phyloP scores from a whole-genome alignment of 768 basidiomycete genomes.

The Grammothele lineata region DNA sequence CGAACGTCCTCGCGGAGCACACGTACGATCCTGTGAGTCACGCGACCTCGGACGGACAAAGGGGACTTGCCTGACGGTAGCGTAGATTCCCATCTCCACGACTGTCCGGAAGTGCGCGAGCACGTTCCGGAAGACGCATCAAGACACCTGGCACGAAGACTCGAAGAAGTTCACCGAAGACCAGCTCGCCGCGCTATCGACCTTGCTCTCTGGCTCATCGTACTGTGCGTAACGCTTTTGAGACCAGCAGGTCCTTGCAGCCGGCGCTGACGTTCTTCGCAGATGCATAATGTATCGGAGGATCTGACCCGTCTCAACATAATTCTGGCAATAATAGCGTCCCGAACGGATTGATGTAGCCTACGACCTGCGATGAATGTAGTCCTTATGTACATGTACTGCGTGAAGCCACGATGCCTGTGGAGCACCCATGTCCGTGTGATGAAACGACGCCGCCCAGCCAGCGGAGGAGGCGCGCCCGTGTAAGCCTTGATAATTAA shows the following conservation, averaged over 20 bases:
- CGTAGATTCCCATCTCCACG: constrained; percentile 76
- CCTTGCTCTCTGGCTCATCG: constrained; percentile 80
- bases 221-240: constrained; percentile 50
- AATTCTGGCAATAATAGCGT: not conserved
- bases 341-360: not conserved
- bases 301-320: not conserved
- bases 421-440: not conserved
- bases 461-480: not conserved
- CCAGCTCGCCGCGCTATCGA: constrained; percentile 76
- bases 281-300: constrained; percentile 12
- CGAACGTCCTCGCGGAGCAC: constrained; percentile 74
- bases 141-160: constrained; percentile 90
- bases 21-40: constrained; percentile 74
- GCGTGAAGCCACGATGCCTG: too few species aligned
- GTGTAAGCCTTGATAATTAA: not conserved
- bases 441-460: too few species aligned
- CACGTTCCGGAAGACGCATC: constrained; percentile 78
- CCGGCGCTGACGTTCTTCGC: not conserved
- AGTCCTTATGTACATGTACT: constrained; percentile 5
- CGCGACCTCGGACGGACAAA: too few species aligned
- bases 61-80: too few species aligned
- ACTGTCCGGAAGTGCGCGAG: constrained; percentile 78
- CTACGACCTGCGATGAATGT: not conserved
- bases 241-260: too few species aligned
- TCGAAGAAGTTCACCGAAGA: constrained; percentile 82